Evolutionary conservation across 768 basidiomycete genomes (phyloP).

Genomic region (Phaeotremella skinneri): DNA sequence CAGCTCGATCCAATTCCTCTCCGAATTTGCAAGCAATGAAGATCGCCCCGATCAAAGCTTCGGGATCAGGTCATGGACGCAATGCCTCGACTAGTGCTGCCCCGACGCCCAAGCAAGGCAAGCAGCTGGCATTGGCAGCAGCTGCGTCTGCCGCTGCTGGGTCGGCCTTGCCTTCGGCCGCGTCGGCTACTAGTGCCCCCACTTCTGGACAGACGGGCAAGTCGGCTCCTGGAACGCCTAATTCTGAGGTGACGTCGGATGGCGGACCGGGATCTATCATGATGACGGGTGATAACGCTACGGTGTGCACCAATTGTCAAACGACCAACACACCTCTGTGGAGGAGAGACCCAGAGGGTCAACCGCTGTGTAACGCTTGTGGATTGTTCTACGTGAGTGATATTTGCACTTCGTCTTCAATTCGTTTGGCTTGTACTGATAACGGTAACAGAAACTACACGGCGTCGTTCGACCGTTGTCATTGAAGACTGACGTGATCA

Average conservation of each 20-base stretch:
- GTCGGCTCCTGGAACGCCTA: constrained; percentile 23
- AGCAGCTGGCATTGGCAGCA: not conserved
- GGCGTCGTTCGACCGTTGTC: constrained; percentile 91
- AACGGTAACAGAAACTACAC: constrained; percentile 73
- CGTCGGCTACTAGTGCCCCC: constrained; percentile 15
- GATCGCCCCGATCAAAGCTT: constrained; percentile 16
- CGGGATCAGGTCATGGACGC: constrained; percentile 20
- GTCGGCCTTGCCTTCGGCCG: constrained; percentile 24
- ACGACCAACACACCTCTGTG: constrained; percentile 79
- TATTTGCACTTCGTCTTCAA: not conserved
- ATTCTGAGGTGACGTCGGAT: constrained; percentile 52
- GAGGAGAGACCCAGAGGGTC: constrained; percentile 55
- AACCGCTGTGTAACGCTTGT: constrained; percentile 66
- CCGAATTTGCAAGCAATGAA: constrained; percentile 44
- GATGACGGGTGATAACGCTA: constrained; percentile 58
- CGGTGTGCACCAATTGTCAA: constrained; percentile 88
- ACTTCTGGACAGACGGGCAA: not conserved
- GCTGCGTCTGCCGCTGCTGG: constrained; percentile 5
- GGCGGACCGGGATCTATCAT: constrained; percentile 61
- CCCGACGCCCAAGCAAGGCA: constrained; percentile 16
- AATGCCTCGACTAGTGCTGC: constrained; percentile 17
- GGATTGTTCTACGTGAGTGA: constrained; percentile 83
- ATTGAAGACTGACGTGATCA: constrained; percentile 94
- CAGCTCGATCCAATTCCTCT: constrained; percentile 43
- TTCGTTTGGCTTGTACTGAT: not conserved